Evolutionary conservation across 1,139 yeast species (phyloP), one percentile per base, ranked within the genome.

Genomic region (Magnusiomyces suaveolens): DNA sequence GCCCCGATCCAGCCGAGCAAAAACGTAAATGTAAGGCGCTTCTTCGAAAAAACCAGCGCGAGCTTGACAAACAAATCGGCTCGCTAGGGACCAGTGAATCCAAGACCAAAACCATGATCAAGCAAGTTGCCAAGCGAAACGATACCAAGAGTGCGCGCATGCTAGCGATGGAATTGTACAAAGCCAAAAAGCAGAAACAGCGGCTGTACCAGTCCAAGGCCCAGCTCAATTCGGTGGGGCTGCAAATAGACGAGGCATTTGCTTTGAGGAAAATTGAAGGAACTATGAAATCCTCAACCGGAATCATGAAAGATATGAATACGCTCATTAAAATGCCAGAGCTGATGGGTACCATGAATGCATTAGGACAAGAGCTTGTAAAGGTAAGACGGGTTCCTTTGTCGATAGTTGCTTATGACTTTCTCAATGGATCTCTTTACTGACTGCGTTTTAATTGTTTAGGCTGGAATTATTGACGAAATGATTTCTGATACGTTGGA

Each of bases 1-100:
- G 97, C 1, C 96, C 96, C 0, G 96, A 89, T 68, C 96, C 97
- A 49, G 84, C 84, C 64, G 97, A 92, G 65, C 97, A 88, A 81
- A 87, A 85, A 76, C 77, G 95, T 55, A 86, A 83, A 65, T 87
- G 95, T 64, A 90, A 87, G 67, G 77, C 81, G 50, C 76, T 89
- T 38, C 78, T 92, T 54, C 83, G 97, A 55, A 87, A 84, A 71
- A 94, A 90, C 69, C 83, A 83, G 60, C 76, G 97, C 55, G 90
- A 85, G 65, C 72, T 90, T 52, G 97, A 92, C 62, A 80, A 83
- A 66, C 95, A 87, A 63, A 72, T 92, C 52, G 74, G 74, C 38
- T 71, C 69, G 18, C 70, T 92, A 55, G 80, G 81, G 63, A 77
- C 78, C 67, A 56, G 68, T 20, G 78, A 74, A 59, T 57, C 60